Percentiles rank a stretch among this genome's conserved stretches.
Conservation (phyloP, 2,329 filamentous ascomycete species). For the Stagonosporopsis chrysanthemi region DNA sequence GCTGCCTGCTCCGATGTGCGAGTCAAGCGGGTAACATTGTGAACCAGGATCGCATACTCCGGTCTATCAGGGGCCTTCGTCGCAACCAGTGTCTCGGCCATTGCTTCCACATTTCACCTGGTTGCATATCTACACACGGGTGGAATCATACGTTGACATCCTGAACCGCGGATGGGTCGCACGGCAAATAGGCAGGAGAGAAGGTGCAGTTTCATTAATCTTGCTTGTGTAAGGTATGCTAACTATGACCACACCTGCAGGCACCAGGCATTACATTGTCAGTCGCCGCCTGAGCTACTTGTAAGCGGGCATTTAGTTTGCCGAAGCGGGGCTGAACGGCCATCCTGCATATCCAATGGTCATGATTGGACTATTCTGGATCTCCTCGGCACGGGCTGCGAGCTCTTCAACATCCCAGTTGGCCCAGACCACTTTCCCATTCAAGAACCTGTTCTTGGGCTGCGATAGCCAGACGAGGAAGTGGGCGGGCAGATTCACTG, state of each 20-base stretch:
- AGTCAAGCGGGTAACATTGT: too few relatives aligned
- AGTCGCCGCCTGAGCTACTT: neutral
- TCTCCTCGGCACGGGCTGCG: constrained; percentile 23
- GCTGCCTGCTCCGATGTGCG: neutral
- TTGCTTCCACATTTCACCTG: neutral
- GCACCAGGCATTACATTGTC: neutral
- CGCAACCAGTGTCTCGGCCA: neutral
- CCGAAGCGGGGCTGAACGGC: neutral
- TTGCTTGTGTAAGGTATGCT: neutral
- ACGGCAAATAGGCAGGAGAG: neutral
- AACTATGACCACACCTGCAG: neutral
- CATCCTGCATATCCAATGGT: constrained; percentile 28
- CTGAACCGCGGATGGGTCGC: neutral
- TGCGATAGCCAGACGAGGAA: constrained; percentile 8
- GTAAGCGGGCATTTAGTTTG: neutral
- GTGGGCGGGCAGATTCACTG: constrained; percentile 7
- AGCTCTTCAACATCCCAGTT: constrained; percentile 42
- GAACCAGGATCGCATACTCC: neutral
- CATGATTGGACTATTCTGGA: constrained; percentile 22
- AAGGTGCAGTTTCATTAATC: neutral
- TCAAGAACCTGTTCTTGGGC: constrained; percentile 26
- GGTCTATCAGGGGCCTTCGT: neutral
- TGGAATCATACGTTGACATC: neutral
- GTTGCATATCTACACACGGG: neutral
- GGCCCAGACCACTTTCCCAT: constrained; percentile 27